Evolutionary conservation across 2,329 filamentous ascomycete species (phyloP), one percentile per base, ranked within the genome.

Genomic region (Beauveria scarabaeidicola): DNA sequence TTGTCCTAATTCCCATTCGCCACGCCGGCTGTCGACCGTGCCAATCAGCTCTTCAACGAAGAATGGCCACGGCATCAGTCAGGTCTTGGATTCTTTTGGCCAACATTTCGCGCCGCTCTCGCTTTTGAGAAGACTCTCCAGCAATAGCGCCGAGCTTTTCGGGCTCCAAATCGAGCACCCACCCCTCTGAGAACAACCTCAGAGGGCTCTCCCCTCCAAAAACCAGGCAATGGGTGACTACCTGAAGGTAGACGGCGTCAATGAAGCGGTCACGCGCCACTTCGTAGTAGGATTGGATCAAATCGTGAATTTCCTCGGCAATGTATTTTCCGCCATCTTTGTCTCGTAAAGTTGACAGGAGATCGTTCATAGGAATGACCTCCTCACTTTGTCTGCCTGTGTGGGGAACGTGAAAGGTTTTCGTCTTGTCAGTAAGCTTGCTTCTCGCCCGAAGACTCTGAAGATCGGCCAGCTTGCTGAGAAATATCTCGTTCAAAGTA

Each of bases 191-290:
- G 19, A 60, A 54, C n/a, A 55, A 9, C n/a, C 1, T 9, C 36
- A 60, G 27, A 15, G 71, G 70, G 3, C 67, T 70, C 0, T 60
- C 40, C 0, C 64, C 59, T 0, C 70, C 70, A 21, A 56, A 54
- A 1, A 74, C 54, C 1, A 73, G 66, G 5, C 53, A 46, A 48
- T 69, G 62, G 43, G 66, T 65, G 6, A 74, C 67, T 0, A 65
- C 70, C 29, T 70, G 69, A 2, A 64, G 66, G 58, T 69, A 71
- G 23, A 75, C 57, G 50, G 72, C 72, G 62, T 75, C 72, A 21
- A 73, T 65, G 53, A 74, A 73, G 1, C 68, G 67, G 8, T 69
- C 65, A 5, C 64, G 63, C 0, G 72, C 69, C 0, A 73, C 57
- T 8, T 65, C 63, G 52, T 74, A 74, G 65, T 74, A 74, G 0